Conservation (phyloP, 495 filamentous ascomycete species). For the Penicillium psychrofluorescens region DNA sequence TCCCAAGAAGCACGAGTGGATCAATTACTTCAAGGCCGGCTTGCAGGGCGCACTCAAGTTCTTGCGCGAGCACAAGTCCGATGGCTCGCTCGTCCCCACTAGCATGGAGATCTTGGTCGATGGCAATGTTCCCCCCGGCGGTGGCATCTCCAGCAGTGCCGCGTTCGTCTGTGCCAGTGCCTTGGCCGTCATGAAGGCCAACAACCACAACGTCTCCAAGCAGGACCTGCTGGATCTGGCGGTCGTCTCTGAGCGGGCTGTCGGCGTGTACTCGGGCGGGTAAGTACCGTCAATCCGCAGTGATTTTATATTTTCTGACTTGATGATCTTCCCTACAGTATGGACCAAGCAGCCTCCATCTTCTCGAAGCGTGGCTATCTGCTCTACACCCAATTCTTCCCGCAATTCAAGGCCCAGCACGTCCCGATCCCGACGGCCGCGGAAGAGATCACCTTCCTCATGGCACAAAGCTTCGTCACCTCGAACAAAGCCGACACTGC, state of each 20-base stretch:
- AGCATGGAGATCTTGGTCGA: conserved; percentile 88
- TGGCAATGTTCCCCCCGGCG: conserved; percentile 85
- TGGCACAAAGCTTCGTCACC: conserved; percentile 88
- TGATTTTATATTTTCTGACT: neutral
- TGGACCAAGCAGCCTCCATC: conserved; percentile 98
- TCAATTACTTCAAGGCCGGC: conserved; percentile 96
- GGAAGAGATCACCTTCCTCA: conserved; percentile 83
- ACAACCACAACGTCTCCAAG: conserved; percentile 81
- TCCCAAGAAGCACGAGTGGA: conserved; percentile 81
- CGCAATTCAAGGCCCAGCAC: conserved; percentile 64
- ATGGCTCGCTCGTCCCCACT: conserved; percentile 49
- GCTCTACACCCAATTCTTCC: conserved; percentile 84
- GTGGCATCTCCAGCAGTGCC: conserved; percentile 87
- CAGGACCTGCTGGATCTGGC: conserved; percentile 83
- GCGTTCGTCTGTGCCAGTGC: conserved; percentile 90
- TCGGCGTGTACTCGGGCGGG: conserved; percentile 95
- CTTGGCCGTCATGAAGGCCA: conserved; percentile 79
- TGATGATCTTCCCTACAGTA: conserved; percentile 25
- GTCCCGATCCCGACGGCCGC: conserved; percentile 77
- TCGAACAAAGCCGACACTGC: conserved; percentile 92
- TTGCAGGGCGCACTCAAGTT: conserved; percentile 74
- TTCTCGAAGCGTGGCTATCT: conserved; percentile 80
- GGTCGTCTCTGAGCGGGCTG: conserved; percentile 87
- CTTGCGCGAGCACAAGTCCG: conserved; percentile 56
- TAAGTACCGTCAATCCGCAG: conserved; percentile 25